Evolutionary conservation across 2,329 filamentous ascomycete genomes (phyloP).

Genomic region (Fusarium subtropicale): DNA sequence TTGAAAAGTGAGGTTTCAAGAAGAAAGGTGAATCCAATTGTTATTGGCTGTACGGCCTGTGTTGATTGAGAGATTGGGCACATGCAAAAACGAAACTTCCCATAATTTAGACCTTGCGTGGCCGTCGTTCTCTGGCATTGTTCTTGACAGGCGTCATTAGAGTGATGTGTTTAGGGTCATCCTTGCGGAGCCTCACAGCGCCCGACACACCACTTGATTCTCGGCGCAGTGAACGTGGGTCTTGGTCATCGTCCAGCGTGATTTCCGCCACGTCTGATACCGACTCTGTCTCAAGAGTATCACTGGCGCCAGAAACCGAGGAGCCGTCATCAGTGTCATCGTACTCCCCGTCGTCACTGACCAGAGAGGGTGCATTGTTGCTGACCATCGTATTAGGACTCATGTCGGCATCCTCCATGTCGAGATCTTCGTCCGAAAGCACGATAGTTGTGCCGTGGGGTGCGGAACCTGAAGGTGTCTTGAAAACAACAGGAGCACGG

Average conservation of each 20-base stretch:
- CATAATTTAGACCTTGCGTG: slow-evolving; percentile 45
- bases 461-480: slow-evolving; percentile 50
- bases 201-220: slow-evolving; percentile 57
- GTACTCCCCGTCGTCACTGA: slow-evolving; percentile 84
- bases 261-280: slow-evolving; percentile 72
- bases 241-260: slow-evolving; percentile 68
- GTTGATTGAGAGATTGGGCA: slow-evolving; percentile 19
- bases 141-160: slow-evolving; percentile 65
- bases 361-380: slow-evolving; percentile 82
- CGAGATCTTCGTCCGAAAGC: slow-evolving; percentile 60
- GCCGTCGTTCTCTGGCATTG: slow-evolving; percentile 51
- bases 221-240: slow-evolving; percentile 59
- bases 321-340: slow-evolving; percentile 77
- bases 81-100: neutral
- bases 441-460: slow-evolving; percentile 37
- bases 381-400: slow-evolving; percentile 77
- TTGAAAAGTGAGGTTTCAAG: slow-evolving; percentile 46
- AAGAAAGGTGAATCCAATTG: slow-evolving; percentile 46
- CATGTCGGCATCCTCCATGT: slow-evolving; percentile 69
- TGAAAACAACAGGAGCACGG: slow-evolving; percentile 55
- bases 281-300: slow-evolving; percentile 68
- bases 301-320: slow-evolving; percentile 67
- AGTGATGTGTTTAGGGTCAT: slow-evolving; percentile 66
- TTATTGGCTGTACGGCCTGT: slow-evolving; percentile 26
- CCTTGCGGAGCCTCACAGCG: slow-evolving; percentile 64